phyloP scores from a whole-genome alignment of 306 rosid genomes.

The Cucumis cinereus region DNA sequence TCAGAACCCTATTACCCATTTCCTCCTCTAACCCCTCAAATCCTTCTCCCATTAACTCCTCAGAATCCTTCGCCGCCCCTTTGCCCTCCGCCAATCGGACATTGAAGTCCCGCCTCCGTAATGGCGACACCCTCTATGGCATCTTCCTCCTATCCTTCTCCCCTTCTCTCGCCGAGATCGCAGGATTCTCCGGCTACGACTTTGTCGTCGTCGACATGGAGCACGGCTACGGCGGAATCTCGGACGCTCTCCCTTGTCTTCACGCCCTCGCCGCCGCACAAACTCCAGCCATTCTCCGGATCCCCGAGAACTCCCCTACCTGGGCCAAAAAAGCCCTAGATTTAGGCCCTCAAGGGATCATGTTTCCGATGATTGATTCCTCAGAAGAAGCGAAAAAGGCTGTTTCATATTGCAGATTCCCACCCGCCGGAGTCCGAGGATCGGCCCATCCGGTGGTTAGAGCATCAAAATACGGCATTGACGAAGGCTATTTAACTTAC shows the following conservation, averaged over 20 bases:
- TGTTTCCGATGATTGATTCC: slow-evolving; percentile 77
- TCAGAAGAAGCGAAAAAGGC: slow-evolving; percentile 39
- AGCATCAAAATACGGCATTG: slow-evolving; percentile 58
- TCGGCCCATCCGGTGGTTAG: slow-evolving; percentile 68
- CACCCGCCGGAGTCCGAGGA: slow-evolving; percentile 61
- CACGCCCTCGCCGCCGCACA: slow-evolving; percentile 60
- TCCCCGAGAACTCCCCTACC: slow-evolving; percentile 48
- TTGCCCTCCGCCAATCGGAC: not conserved
- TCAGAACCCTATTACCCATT: slow-evolving; percentile 19
- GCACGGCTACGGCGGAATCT: slow-evolving; percentile 60
- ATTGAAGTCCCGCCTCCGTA: slow-evolving; percentile 54
- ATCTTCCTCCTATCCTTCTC: slow-evolving; percentile 65
- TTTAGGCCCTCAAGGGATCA: slow-evolving; percentile 74
- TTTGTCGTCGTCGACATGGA: slow-evolving; percentile 78
- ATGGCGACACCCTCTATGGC: slow-evolving; percentile 68
- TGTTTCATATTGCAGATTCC: slow-evolving; percentile 59
- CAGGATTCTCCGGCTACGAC: slow-evolving; percentile 64
- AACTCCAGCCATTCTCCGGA: slow-evolving; percentile 53
- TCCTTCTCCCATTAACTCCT: slow-evolving; percentile 23
- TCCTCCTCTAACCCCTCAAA: not conserved
- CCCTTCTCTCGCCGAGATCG: slow-evolving; percentile 77
- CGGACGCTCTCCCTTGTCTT: slow-evolving; percentile 52
- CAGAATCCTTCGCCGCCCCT: not conserved
- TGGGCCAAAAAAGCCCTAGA: slow-evolving; percentile 89
- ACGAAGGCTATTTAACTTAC: slow-evolving; percentile 50